Evolutionary conservation across 2,329 filamentous ascomycete genomes (phyloP).

Genomic region (Talaromyces piceae): DNA sequence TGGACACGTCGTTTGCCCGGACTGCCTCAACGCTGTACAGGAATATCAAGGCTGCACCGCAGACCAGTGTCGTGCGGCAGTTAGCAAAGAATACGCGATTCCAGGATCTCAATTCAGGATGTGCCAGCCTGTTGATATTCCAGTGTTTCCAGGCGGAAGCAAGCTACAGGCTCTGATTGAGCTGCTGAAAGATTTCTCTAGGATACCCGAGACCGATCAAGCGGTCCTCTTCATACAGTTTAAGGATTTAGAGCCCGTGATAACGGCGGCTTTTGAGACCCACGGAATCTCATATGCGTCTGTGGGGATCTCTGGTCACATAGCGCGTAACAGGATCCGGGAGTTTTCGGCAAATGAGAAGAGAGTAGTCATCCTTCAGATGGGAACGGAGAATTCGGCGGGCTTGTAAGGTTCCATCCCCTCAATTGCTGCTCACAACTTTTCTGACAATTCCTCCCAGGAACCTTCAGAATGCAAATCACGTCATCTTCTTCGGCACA

Average conservation of each 20-base stretch:
- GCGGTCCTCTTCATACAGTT: constrained; percentile 52
- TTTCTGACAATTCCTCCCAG: constrained; percentile 25
- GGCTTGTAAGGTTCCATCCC: constrained; percentile 45
- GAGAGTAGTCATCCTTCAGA: constrained; percentile 51
- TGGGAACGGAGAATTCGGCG: constrained; percentile 50
- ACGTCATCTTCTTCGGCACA: constrained; percentile 57
- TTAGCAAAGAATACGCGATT: constrained; percentile 35
- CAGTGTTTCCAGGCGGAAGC: constrained; percentile 29
- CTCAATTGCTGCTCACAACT: not conserved
- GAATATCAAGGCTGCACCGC: constrained; percentile 32
- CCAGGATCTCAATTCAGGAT: constrained; percentile 20
- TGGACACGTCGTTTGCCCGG: constrained; percentile 45
- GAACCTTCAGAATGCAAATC: constrained; percentile 57
- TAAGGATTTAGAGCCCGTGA: constrained; percentile 36
- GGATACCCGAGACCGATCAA: constrained; percentile 39
- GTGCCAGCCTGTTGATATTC: constrained; percentile 1
- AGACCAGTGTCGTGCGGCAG: constrained; percentile 33
- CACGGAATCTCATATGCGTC: constrained; percentile 27
- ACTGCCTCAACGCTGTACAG: constrained; percentile 25
- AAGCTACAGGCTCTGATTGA: constrained; percentile 43
- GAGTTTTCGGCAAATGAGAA: constrained; percentile 30
- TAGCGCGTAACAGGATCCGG: constrained; percentile 28
- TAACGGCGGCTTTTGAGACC: constrained; percentile 20
- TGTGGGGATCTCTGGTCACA: constrained; percentile 27
- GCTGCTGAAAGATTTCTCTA: constrained; percentile 30